Evolutionary conservation across 371 early-diverging fungal genomes (phyloP).

Genomic region (Mucor racemosus): DNA sequence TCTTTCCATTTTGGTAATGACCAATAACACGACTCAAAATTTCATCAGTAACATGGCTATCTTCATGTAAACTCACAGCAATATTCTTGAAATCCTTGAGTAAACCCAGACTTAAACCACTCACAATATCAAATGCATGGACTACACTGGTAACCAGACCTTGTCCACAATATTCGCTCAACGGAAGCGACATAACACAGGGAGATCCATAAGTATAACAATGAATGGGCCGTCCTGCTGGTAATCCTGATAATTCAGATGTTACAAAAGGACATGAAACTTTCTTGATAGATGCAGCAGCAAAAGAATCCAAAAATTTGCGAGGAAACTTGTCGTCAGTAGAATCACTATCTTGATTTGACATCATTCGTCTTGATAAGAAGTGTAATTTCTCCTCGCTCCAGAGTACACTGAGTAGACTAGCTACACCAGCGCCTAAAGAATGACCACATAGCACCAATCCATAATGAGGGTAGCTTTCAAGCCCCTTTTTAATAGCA

Average conservation of each 20-base stretch:
- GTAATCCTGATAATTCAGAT: constrained; percentile 65
- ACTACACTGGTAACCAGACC: constrained; percentile 78
- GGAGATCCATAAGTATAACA: constrained; percentile 81
- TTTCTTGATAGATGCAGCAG: constrained; percentile 14
- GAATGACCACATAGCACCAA: constrained; percentile 83
- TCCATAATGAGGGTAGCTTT: constrained; percentile 71
- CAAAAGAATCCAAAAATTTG: constrained; percentile 34
- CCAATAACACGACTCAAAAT: constrained; percentile 69
- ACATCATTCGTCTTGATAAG: constrained; percentile 31
- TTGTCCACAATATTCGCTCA: constrained; percentile 67
- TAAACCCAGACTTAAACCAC: constrained; percentile 73
- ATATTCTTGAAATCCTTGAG: constrained; percentile 77
- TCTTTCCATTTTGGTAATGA: constrained; percentile 33
- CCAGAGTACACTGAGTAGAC: constrained; percentile 76
- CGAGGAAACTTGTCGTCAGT: neutral
- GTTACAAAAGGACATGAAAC: constrained; percentile 64
- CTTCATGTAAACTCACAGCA: constrained; percentile 69
- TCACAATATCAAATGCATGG: constrained; percentile 75
- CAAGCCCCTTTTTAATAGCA: constrained; percentile 67
- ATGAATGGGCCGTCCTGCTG: constrained; percentile 74
- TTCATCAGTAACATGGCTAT: constrained; percentile 69
- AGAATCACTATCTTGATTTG: constrained; percentile 7
- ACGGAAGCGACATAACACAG: constrained; percentile 68
- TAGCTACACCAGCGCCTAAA: constrained; percentile 81
- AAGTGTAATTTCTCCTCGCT: constrained; percentile 49